Percentiles rank a stretch among this genome's conserved stretches.
Conservation (phyloP, 352 stramenopile species). For the Globisporangium paddicum region DNA sequence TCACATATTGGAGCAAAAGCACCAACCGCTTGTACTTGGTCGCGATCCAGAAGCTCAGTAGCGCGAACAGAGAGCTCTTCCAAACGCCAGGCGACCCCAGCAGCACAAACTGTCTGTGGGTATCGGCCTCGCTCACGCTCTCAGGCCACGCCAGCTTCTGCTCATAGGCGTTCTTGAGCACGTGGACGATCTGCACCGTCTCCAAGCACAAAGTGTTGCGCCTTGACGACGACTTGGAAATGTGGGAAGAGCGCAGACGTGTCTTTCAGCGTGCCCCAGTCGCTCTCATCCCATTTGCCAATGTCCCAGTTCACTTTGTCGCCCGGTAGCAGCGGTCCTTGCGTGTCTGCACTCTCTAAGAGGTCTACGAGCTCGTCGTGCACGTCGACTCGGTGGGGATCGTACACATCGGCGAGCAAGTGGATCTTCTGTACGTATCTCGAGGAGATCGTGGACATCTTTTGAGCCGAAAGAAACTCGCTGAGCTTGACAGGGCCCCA, state of each 20-base stretch:
- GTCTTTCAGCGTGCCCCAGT: neutral
- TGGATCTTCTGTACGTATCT: too few species aligned
- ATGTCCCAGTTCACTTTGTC: too few species aligned
- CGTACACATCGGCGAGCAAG: too few species aligned
- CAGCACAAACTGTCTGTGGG: neutral
- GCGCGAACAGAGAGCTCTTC: neutral
- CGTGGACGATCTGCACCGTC: neutral
- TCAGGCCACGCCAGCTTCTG: too few species aligned
- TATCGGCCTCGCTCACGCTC: too few species aligned
- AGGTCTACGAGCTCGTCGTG: too few species aligned
- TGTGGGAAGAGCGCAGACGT: neutral
- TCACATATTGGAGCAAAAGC: neutral
- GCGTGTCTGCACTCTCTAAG: too few species aligned
- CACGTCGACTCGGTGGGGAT: too few species aligned
- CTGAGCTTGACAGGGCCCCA: too few species aligned
- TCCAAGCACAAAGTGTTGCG: neutral
- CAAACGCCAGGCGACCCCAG: neutral
- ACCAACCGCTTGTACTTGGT: neutral
- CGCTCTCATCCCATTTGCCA: neutral
- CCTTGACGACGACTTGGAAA: neutral
- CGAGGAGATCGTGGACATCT: too few species aligned
- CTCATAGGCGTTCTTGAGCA: neutral
- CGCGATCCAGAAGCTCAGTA: neutral
- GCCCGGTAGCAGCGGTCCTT: neutral
- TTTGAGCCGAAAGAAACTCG: too few species aligned